Evolutionary conservation across 305 asterid species (phyloP), one percentile per base, ranked within the genome.

Genomic region (Solanum chacoense): DNA sequence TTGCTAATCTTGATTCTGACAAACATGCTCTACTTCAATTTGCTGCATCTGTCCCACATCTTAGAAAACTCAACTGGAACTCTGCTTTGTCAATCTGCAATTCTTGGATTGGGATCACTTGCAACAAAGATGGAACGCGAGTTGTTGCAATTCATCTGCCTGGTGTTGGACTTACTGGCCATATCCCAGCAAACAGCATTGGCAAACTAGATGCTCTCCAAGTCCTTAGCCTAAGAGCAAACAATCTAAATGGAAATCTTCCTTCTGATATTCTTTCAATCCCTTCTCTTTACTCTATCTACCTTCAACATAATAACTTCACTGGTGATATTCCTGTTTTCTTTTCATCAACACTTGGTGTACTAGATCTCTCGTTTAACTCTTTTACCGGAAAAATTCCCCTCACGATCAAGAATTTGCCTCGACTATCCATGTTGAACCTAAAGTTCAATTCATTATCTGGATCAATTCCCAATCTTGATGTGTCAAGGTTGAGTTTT

Each of bases 31-130:
- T 97, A 6, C 96, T 97, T 32, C 91, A 93, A 5, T 97, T 97
- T 81, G 94, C 93, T 22, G 84, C 88, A n/a, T 75, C 93, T 4
- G 96, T 95, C 4, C 98, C 96, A 16, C 98, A 95, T 88, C 89
- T 85, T 50, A 93, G 97, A 31, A 90, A 88, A 55, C 97, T 96
- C 84, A 92, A 94, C 94, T 97, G 99, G 99, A 87, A 91, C 42
- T 45, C 91, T 2, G 1, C 94, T 7, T 28, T 34, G 73, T 91
- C 93, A 4, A 67, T 95, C 28, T 97, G 99, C 94, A 86, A 83
- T 11, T 92, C 98, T 18, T 97, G 99, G 99, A 89, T 88, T 5
- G 99, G 99, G 55, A 90, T 97, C 88, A 90, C 92, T 79, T 97
- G 99, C 94, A 87, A 94, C 18, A 81, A 86, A 28, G 92, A 94